Evolutionary conservation across 2,329 filamentous ascomycete genomes (phyloP), one percentile per base, ranked within the genome.

Genomic region (Thielaviopsis euricoi): DNA sequence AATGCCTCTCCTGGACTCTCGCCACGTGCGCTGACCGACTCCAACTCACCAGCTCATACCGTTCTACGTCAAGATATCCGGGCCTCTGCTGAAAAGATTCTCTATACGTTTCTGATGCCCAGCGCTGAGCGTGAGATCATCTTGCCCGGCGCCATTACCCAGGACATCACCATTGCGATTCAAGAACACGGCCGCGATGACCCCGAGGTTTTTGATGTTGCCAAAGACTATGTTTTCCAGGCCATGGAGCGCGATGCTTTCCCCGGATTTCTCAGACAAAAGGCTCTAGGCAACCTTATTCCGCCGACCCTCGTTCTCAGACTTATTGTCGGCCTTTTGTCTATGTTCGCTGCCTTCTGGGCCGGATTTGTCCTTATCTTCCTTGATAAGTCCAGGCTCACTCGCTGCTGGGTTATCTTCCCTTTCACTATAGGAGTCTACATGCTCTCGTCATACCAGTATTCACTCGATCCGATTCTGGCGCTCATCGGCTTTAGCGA

Each of bases 221-320:
- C 93, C 57, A 98, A 98, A 75, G 93, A 98, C 73, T 98, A 97
- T 69, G 93, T 97, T 62, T 98, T 97, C 71, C 94, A 98, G 72
- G 94, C 94, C 37, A 98, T 98, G 93, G 94, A 98, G 73, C 82
- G 94, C 58, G 93, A 98, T 73, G 93, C 94, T n/a, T 98, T 95
- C 68, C 93, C 94, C 0, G 91, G 91, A 0, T 98, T 98, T 71
- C 77, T 98, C 60, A 81, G 91, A 67, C 88, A 89, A 73, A 97
- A 97, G 73, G 93, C 93, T 2, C 77, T 98, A 23, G 94, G 94
- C 61, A 98, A 98, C 67, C 78, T 98, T 15, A 91, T 98, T 26
- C 93, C 91, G 2, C 82, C 91, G 17, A 95, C 89, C 52, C 84
- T 95, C 64, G 82, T 97, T 67, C 77, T 94, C 64, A 81, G 93